These are phyloP conservation scores for Nemania diffusa DNA, from an alignment of 2,329 filamentous ascomycete species.

Conservation along the genomic window DNA sequence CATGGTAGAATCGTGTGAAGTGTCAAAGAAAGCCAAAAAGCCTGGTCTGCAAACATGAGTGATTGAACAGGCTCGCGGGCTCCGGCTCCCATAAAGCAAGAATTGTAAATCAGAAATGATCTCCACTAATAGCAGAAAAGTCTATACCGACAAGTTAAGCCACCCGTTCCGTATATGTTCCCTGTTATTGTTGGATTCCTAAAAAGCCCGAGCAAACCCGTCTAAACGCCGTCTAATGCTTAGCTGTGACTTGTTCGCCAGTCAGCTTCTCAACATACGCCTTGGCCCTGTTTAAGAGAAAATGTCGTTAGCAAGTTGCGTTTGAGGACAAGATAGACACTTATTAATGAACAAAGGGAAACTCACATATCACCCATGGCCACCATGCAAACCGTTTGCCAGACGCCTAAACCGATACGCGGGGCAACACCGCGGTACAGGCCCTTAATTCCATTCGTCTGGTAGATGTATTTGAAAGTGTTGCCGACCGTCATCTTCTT, in stretches of 20 bases:
- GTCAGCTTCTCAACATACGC: slow-evolving; percentile 74
- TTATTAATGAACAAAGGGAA: slow-evolving; percentile 18
- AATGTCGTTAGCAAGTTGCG: slow-evolving; percentile 41
- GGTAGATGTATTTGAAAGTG: slow-evolving; percentile 87
- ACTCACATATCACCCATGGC: slow-evolving; percentile 96
- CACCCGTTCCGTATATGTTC: slow-evolving; percentile 26
- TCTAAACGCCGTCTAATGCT: slow-evolving; percentile 66
- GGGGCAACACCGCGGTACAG: slow-evolving; percentile 96
- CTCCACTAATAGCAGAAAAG: slow-evolving; percentile 15
- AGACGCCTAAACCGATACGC: slow-evolving; percentile 93
- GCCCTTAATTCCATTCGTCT: slow-evolving; percentile 86
- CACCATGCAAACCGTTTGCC: slow-evolving; percentile 99
- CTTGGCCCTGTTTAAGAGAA: slow-evolving; percentile 65
- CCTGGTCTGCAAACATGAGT: slow-evolving; percentile 4
- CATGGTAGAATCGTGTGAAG: not conserved
- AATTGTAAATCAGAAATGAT: slow-evolving; percentile 17
- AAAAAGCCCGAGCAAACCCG: slow-evolving; percentile 39
- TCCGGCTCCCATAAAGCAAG: slow-evolving; percentile 18
- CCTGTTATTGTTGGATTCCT: slow-evolving; percentile 35
- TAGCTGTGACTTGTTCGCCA: slow-evolving; percentile 71
- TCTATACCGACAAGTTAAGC: slow-evolving; percentile 30
- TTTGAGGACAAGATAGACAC: slow-evolving; percentile 11
- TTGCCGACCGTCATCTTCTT: slow-evolving; percentile 99
- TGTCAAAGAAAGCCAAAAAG: slow-evolving; percentile 3
- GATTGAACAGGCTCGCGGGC: slow-evolving; percentile 13